Percentiles rank a stretch among this genome's conserved stretches.
Conservation (phyloP, 129 eudicot species). For the Calendula officinalis region DNA sequence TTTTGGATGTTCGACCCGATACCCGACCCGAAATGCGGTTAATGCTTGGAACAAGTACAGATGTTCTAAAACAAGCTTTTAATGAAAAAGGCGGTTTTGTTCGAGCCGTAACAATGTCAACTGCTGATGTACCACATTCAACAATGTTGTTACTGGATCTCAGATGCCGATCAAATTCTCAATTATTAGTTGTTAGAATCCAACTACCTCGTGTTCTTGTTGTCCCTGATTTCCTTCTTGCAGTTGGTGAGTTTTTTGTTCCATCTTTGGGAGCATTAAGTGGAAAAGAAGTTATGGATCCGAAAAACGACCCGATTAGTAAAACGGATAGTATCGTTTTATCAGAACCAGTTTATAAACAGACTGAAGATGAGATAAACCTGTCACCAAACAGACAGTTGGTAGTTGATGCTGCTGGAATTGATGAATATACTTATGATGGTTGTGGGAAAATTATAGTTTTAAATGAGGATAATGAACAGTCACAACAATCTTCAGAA, state of each 20-base stretch:
- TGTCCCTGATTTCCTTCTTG: conserved; percentile 95
- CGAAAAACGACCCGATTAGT: conserved; percentile 81
- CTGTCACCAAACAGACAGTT: conserved; percentile 74
- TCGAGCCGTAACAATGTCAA: neutral
- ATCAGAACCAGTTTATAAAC: conserved; percentile 55
- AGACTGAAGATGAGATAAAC: conserved; percentile 64
- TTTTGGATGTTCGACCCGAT: conserved; percentile 78
- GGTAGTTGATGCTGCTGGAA: conserved; percentile 72
- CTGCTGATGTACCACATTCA: conserved; percentile 56
- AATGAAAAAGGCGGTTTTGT: conserved; percentile 28
- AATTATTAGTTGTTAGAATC: conserved; percentile 69
- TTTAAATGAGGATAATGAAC: conserved; percentile 55
- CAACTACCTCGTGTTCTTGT: conserved; percentile 96
- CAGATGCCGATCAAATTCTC: conserved; percentile 82
- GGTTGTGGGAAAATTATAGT: conserved; percentile 80
- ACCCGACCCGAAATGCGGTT: conserved; percentile 92
- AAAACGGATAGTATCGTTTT: conserved; percentile 54
- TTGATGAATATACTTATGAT: conserved; percentile 82
- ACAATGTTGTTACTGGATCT: conserved; percentile 91
- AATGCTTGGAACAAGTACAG: conserved; percentile 91
- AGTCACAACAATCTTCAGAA: conserved; percentile 37
- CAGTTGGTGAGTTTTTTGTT: conserved; percentile 86
- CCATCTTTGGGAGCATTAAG: conserved; percentile 87
- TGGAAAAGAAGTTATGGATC: conserved; percentile 94
- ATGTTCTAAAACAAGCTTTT: conserved; percentile 54